These are phyloP conservation scores for Leishmania amazonensis DNA, from an alignment of 208 protist genomes.

Conservation along the genomic window DNA sequence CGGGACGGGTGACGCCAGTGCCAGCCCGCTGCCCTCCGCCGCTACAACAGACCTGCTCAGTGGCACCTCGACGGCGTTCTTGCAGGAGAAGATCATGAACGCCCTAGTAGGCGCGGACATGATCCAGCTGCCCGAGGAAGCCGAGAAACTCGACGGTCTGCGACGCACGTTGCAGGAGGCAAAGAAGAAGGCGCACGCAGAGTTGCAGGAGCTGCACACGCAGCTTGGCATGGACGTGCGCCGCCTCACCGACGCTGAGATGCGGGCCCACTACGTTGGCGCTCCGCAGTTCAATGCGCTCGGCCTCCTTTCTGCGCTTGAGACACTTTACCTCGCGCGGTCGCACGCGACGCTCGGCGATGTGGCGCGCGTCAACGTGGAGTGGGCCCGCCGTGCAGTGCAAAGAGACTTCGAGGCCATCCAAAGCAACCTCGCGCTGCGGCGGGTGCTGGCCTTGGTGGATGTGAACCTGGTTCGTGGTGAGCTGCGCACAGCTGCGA, in stretches of 20 bases:
- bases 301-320: constrained; percentile 64
- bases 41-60: constrained; percentile 68
- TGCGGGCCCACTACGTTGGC: constrained; percentile 71
- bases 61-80: constrained; percentile 74
- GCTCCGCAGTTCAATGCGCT: constrained; percentile 62
- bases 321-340: constrained; percentile 79
- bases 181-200: constrained; percentile 79
- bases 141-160: constrained; percentile 72
- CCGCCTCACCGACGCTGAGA: constrained; percentile 56
- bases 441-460: constrained; percentile 61
- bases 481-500: constrained; percentile 46
- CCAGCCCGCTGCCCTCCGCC: constrained; percentile 60
- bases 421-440: constrained; percentile 54
- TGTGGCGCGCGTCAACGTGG: constrained; percentile 58
- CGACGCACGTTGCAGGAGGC: constrained; percentile 77
- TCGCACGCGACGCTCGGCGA: constrained; percentile 78
- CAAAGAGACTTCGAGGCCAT: constrained; percentile 66
- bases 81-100: constrained; percentile 73
- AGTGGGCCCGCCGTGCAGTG: constrained; percentile 59
- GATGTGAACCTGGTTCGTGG: constrained; percentile 70
- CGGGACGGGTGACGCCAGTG: background rate
- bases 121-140: constrained; percentile 83
- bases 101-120: constrained; percentile 69
- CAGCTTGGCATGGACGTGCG: constrained; percentile 80
- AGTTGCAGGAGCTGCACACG: constrained; percentile 67